Base-by-base conservation (phyloP, 1,139 yeast genomes). In the Saccharomyces hybrid region DNA sequence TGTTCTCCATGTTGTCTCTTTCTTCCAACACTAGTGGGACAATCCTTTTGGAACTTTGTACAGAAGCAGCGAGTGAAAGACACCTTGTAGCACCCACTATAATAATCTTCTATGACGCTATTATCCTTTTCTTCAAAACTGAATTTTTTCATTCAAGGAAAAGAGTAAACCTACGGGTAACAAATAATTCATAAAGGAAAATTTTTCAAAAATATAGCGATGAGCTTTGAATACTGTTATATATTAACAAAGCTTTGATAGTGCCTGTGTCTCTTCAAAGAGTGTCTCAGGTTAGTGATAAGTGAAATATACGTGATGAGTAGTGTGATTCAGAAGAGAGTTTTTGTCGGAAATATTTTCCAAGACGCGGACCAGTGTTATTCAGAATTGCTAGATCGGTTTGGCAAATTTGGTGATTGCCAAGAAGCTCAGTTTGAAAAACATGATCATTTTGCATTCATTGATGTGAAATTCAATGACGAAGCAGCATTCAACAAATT, bases 401-500 rank as follows among this genome's bases (percentile, higher is more conserved):
- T 84, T 49, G 64, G 66, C 29, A 80, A 76, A 58, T 81, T 75
- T 64, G 88, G 88, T 4, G 64, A 66, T 9, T 62, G 81, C n/a
- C 14, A 23, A 3, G 61, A 70, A 72, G 79, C 53, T 46, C 70
- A 58, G 53, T 60, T 69, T 46, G 70, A 68, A 46, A 58, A 68
- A 32, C 85, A 82, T 51, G 78, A 75, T 54, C 75, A 76, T 62
- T 91, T 83, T 73, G 97, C 84, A 1, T 89, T 78, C 62, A 69
- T 87, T 1, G 82, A 86, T 9, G 70, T 91, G 68, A 72, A 75
- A 9, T 69, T 84, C 13, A 71, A 77, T 0, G 73, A 76, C 7
- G 72, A 73, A 16, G 70, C 75, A 29, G 78, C 75, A 13, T 62
- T 59, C 56, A 73, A 71, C 1, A 78, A 78, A 49, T 71, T 91